Evolutionary conservation across 805 yeast species (phyloP).

Genomic region (Cyberlindnera japonica): DNA sequence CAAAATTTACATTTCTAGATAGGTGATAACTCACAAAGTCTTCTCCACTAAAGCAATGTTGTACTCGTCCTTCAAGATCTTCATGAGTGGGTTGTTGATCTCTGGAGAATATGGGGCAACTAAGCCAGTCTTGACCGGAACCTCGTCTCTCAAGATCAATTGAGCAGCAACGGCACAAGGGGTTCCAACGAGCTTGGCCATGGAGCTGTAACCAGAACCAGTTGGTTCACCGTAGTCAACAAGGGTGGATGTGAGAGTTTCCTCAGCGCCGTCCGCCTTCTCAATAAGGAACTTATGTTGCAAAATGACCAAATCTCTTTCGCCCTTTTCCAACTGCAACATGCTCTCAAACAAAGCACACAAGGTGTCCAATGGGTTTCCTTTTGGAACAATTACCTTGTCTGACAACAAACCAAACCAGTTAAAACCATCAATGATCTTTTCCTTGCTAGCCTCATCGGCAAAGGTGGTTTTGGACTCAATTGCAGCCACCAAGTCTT

Average conservation of each 20-base stretch:
- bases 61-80: slow-evolving; percentile 85
- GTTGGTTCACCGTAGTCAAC: slow-evolving; percentile 88
- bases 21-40: slow-evolving; percentile 38
- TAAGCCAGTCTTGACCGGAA: slow-evolving; percentile 74
- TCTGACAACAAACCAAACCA: slow-evolving; percentile 94
- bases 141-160: slow-evolving; percentile 75
- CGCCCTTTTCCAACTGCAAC: slow-evolving; percentile 95
- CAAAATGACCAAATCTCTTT: slow-evolving; percentile 90
- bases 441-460: slow-evolving; percentile 74
- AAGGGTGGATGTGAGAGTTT: slow-evolving; percentile 91
- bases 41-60: slow-evolving; percentile 87
- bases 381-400: slow-evolving; percentile 75
- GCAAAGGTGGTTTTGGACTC: slow-evolving; percentile 77
- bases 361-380: slow-evolving; percentile 91
- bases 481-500: slow-evolving; percentile 73
- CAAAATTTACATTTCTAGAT: too few relatives aligned
- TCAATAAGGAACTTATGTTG: slow-evolving; percentile 98
- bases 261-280: slow-evolving; percentile 90
- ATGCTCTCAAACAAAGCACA: slow-evolving; percentile 94
- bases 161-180: slow-evolving; percentile 96
- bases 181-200: slow-evolving; percentile 98
- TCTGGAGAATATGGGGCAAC: slow-evolving; percentile 91
- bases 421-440: slow-evolving; percentile 82
- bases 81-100: slow-evolving; percentile 86
- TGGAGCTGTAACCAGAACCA: slow-evolving; percentile 87